Conservation (phyloP, 2,329 filamentous ascomycete genomes). For the Leptographium flavum region DNA sequence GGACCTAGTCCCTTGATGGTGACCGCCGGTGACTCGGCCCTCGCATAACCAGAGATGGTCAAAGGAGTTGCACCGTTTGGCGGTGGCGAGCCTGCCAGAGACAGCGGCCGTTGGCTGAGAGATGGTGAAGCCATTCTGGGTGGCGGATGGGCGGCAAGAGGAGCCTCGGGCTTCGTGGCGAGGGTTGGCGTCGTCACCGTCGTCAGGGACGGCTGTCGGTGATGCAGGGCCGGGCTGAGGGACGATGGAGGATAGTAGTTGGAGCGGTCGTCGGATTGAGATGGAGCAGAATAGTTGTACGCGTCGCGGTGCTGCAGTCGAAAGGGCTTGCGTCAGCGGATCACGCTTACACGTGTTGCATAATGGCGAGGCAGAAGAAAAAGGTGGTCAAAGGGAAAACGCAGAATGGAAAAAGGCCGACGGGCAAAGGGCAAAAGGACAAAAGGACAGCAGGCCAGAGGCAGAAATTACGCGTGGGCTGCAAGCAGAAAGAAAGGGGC, state of each 20-base stretch:
- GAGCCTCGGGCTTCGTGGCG: not conserved
- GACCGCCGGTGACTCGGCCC: constrained; percentile 25
- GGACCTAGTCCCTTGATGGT: constrained; percentile 26
- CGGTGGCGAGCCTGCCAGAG: constrained; percentile 20
- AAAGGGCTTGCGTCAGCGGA: constrained; percentile 8
- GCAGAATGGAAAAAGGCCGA: no score
- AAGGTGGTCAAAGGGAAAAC: no score
- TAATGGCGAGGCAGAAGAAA: not conserved
- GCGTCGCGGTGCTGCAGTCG: constrained; percentile 32
- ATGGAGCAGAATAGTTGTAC: constrained; percentile 30
- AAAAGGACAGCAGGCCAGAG: not conserved
- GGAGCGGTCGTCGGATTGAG: constrained; percentile 13
- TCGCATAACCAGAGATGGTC: constrained; percentile 20
- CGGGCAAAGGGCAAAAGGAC: no score
- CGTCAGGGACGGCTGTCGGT: constrained; percentile 17
- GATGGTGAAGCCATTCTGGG: constrained; percentile 33
- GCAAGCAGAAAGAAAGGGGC: not conserved
- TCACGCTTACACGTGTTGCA: constrained; percentile 1
- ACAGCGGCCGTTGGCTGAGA: constrained; percentile 26
- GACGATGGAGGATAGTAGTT: constrained; percentile 34
- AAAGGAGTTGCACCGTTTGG: constrained; percentile 24
- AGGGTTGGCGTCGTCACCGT: not conserved
- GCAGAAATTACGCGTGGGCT: not conserved
- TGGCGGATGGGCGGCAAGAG: constrained; percentile 23
- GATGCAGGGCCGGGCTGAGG: constrained; percentile 35